Evolutionary conservation across 176 grass and related monocot species (phyloP), one percentile per base, ranked within the genome.

Genomic region (Carex cristatella): DNA sequence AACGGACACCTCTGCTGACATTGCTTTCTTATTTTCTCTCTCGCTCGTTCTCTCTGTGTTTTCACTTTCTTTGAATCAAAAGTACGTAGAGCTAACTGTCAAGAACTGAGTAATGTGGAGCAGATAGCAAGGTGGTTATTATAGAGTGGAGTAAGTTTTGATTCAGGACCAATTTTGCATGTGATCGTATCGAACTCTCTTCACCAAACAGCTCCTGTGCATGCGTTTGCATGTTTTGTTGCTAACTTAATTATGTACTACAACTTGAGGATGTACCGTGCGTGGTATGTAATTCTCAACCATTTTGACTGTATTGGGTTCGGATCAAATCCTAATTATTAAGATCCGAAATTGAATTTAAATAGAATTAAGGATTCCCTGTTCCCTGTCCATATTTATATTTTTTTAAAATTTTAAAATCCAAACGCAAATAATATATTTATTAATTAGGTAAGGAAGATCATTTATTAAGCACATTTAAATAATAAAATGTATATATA

Each of bases 161-260:
- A 53, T 23, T 13, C 14, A 68, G 46, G 46, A 49, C n/a, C 42
- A 83, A 66, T 8, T 48, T 46, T 63, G 79, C 55, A 65, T 65
- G 79, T 81, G 79, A 56, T 71, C 38, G 58, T 48, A 81, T 80
- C 79, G 4, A 44, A 63, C 59, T 64, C 33, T 81, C 79, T 65
- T n/a, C 79, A 81, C 79, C 79, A 65, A 81, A 64, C 79, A 65
- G 79, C 16, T 30, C 40, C 5, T 1, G 12, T 30, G 7, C n/a
- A 23, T 23, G 6, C 10, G 4, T 44, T 81, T 56, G 11, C 73
- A 27, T 40, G 12, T 44, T 69, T 69, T 14, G 33, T 72, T 16
- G 27, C 16, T 62, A 62, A 5, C 6, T 72, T 2, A 48, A 2
- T 1, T 48, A 48, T 48, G 9, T 40, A 10, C 5, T 72, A 72